Evolutionary conservation across 208 protist species (phyloP).

Genomic region (Leishmania braziliensis): DNA sequence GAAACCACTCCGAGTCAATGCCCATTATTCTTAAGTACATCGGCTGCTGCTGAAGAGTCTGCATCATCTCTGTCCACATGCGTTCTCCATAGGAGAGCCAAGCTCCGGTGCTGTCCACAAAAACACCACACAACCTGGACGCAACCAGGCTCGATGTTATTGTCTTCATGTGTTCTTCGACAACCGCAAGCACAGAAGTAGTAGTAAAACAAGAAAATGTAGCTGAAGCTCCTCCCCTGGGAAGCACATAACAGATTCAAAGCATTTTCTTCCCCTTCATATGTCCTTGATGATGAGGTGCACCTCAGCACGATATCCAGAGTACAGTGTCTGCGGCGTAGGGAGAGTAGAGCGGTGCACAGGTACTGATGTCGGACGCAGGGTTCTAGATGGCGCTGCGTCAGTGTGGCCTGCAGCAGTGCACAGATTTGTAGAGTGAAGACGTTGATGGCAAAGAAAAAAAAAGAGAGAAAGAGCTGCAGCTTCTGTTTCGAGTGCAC

Average conservation of each 20-base stretch:
- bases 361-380: background rate
- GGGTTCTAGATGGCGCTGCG: background rate
- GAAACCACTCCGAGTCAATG: conserved; percentile 64
- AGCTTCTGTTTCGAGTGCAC: background rate
- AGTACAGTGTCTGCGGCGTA: background rate
- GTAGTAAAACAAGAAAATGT: background rate
- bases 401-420: background rate
- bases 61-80: conserved; percentile 54
- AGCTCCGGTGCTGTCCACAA: conserved; percentile 29
- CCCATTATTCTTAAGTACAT: conserved; percentile 37
- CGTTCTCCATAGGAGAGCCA: conserved; percentile 34
- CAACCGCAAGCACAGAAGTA: background rate
- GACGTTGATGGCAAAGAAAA: background rate
- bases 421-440: background rate
- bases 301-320: background rate
- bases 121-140: conserved; percentile 23
- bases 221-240: background rate
- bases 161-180: background rate
- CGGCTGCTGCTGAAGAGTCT: conserved; percentile 22
- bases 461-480: background rate
- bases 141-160: conserved; percentile 26
- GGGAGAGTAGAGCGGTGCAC: background rate
- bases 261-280: no score
- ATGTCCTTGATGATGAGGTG: background rate
- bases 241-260: background rate